These are phyloP conservation scores for Ceratopteris richardii DNA, from an alignment of 75 land plant genomes.

Conservation along the genomic window DNA sequence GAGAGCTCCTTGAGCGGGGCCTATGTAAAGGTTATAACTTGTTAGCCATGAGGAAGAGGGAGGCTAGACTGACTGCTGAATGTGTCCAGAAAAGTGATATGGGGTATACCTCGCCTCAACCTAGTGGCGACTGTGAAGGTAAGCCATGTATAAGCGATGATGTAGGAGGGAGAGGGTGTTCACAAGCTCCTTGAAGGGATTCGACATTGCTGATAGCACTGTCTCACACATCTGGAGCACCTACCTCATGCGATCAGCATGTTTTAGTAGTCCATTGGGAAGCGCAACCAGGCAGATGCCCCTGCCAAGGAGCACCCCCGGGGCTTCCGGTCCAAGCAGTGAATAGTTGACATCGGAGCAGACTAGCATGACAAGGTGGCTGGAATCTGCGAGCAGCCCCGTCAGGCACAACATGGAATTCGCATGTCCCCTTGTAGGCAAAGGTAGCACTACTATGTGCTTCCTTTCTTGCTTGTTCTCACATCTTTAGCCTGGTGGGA, in stretches of 20 bases:
- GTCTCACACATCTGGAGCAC: background rate
- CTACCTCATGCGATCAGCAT: background rate
- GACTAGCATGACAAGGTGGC: slow-evolving; percentile 10
- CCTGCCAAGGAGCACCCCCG: background rate
- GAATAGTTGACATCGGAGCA: background rate
- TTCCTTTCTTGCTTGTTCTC: too few species aligned
- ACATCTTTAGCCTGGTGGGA: too few species aligned
- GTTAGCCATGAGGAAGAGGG: background rate
- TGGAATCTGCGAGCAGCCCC: background rate
- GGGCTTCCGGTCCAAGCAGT: background rate
- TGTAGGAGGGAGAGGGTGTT: background rate
- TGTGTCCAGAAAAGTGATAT: background rate
- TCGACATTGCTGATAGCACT: background rate
- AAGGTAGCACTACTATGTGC: slow-evolving; percentile 12
- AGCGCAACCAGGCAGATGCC: background rate
- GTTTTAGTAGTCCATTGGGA: background rate
- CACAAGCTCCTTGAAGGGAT: background rate
- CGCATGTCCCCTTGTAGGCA: slow-evolving; percentile 9
- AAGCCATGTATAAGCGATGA: background rate
- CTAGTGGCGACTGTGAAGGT: background rate
- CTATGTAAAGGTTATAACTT: background rate
- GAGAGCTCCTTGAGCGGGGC: background rate
- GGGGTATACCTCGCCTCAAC: background rate
- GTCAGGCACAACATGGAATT: slow-evolving; percentile 10
- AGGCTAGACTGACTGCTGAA: background rate